These are phyloP conservation scores for Ophiostoma sp. DNA, from an alignment of 2,329 filamentous ascomycete genomes.

Conservation along the genomic window DNA sequence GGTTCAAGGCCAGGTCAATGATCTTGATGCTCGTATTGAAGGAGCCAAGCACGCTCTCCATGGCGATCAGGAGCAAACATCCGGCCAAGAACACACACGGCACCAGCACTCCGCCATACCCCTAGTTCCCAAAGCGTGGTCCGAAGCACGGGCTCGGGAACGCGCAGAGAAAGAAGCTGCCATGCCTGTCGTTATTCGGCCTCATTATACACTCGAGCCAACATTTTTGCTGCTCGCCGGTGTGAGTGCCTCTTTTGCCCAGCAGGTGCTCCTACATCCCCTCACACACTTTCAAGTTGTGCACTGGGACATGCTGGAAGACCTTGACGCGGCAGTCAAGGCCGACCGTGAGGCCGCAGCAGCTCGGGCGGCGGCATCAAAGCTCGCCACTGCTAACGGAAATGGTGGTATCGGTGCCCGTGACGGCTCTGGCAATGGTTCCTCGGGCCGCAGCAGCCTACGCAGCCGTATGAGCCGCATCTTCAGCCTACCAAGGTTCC, in stretches of 20 bases:
- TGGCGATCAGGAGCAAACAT: neutral
- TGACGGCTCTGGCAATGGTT: neutral
- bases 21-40: constrained; percentile 47
- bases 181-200: constrained; percentile 55
- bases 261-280: constrained; percentile 71
- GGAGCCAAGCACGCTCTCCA: neutral
- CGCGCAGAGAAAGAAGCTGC: neutral
- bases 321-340: constrained; percentile 56
- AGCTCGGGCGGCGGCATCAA: neutral
- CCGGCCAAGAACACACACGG: constrained; percentile 1
- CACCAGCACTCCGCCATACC: constrained; percentile 19
- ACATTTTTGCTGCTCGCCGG: constrained; percentile 70
- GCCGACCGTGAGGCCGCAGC: constrained; percentile 20
- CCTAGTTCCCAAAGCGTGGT: constrained; percentile 28
- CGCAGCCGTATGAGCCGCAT: constrained; percentile 18
- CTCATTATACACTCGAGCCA: constrained; percentile 75
- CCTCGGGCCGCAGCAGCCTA: constrained; percentile 30
- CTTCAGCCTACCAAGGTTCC: constrained; percentile 41
- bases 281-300: constrained; percentile 69
- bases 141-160: neutral
- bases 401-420: neutral
- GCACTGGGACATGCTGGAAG: constrained; percentile 72
- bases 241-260: constrained; percentile 65
- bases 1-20: constrained; percentile 67
- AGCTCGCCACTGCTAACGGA: neutral